Conservation (phyloP, 2,329 filamentous ascomycete genomes). For the Amauroascus niger region DNA sequence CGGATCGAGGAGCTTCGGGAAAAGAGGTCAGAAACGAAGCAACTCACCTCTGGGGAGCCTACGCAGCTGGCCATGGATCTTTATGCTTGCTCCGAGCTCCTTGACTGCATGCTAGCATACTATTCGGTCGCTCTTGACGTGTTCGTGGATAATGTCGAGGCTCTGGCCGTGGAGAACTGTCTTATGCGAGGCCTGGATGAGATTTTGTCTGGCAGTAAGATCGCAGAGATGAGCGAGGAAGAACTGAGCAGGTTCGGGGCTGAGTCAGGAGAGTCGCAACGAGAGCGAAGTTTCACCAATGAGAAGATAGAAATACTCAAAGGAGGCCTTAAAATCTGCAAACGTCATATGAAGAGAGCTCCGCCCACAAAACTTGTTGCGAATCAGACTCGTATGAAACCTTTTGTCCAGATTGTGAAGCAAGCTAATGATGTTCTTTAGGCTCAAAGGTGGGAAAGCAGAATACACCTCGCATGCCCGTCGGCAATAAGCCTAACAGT, state of each 20-base stretch:
- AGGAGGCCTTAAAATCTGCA: constrained; percentile 1
- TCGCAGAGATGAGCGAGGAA: constrained; percentile 11
- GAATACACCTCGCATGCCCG: neutral
- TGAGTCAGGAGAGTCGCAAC: constrained; percentile 11
- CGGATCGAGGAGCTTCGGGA: neutral
- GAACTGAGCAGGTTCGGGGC: constrained; percentile 14
- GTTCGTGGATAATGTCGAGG: constrained; percentile 29
- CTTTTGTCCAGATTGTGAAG: neutral
- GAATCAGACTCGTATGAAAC: neutral
- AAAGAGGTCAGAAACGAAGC: neutral
- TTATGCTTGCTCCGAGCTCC: constrained; percentile 27
- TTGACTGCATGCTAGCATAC: constrained; percentile 33
- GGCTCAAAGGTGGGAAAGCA: neutral
- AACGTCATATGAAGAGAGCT: neutral
- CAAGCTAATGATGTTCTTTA: neutral
- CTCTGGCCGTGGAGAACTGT: constrained; percentile 27
- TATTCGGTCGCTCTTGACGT: constrained; percentile 29
- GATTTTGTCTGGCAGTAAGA: constrained; percentile 20
- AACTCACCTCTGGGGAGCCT: neutral
- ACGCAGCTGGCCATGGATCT: constrained; percentile 23
- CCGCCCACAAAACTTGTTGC: neutral
- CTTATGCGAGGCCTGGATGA: constrained; percentile 22
- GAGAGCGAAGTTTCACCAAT: neutral
- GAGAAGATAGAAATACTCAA: neutral
- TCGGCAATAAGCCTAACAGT: too few relatives aligned